phyloP scores from a whole-genome alignment of 164 flowering plant genomes.

The Vitis rupestris region DNA sequence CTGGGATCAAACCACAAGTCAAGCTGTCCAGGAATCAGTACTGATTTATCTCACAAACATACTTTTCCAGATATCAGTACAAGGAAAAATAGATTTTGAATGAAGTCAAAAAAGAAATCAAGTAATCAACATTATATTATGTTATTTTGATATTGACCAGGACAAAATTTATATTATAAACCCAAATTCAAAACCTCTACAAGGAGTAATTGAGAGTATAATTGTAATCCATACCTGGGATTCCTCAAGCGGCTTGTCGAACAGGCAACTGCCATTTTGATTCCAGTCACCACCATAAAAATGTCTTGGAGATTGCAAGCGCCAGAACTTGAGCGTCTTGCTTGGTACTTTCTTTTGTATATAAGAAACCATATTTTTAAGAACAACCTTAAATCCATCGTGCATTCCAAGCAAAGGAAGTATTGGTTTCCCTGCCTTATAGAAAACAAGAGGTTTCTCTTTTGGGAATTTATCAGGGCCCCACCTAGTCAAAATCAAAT shows the following conservation, averaged over 20 bases:
- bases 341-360: conserved; percentile 61
- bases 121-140: not conserved
- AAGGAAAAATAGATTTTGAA: not conserved
- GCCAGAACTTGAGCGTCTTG: conserved; percentile 81
- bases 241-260: conserved; percentile 62
- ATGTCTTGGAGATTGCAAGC: conserved; percentile 93
- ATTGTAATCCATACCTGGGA: conserved; percentile 45
- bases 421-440: conserved; percentile 58
- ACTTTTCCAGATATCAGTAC: not conserved
- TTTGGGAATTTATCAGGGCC: conserved; percentile 82
- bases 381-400: conserved; percentile 74
- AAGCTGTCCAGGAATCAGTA: conserved; percentile 58
- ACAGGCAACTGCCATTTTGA: conserved; percentile 93
- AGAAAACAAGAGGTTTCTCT: conserved; percentile 91
- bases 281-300: conserved; percentile 98
- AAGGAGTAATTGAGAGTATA: not conserved
- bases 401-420: conserved; percentile 59
- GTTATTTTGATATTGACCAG: not conserved
- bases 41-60: not conserved
- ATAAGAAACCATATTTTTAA: conserved; percentile 63
- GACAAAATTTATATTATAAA: not conserved
- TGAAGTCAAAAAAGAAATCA: not conserved
- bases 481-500: conserved; percentile 65
- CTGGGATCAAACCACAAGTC: conserved; percentile 91
- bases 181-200: not conserved